Conservation (phyloP, 2,329 filamentous ascomycete species). For the Fusarium humuli region DNA sequence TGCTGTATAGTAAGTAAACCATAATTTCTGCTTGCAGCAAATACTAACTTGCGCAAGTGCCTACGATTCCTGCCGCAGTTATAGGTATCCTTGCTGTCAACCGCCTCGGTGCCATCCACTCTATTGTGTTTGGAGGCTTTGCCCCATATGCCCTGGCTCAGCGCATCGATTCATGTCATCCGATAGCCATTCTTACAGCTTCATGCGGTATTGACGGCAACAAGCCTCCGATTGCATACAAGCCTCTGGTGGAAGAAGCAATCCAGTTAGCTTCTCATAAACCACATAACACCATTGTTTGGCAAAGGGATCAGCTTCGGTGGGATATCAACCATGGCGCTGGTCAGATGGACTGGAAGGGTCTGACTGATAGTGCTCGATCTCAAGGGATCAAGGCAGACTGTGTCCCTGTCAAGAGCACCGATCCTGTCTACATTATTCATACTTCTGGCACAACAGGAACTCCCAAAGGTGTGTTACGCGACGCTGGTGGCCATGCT, state of each 20-base stretch:
- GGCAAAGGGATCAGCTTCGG: slow-evolving; percentile 81
- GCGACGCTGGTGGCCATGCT: slow-evolving; percentile 87
- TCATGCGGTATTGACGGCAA: slow-evolving; percentile 91
- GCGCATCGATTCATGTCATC: slow-evolving; percentile 84
- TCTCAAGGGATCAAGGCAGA: slow-evolving; percentile 75
- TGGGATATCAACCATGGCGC: slow-evolving; percentile 78
- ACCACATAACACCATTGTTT: slow-evolving; percentile 79
- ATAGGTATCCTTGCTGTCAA: slow-evolving; percentile 85
- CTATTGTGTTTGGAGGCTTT: slow-evolving; percentile 94
- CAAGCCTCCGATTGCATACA: slow-evolving; percentile 83
- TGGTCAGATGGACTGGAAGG: slow-evolving; percentile 84
- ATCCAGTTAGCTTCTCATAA: slow-evolving; percentile 75
- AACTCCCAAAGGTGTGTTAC: slow-evolving; percentile 82
- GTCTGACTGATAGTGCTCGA: slow-evolving; percentile 76
- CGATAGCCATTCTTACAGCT: slow-evolving; percentile 83
- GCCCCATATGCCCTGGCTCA: slow-evolving; percentile 84
- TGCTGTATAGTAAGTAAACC: slow-evolving; percentile 83
- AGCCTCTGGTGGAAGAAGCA: slow-evolving; percentile 80
- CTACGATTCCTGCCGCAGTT: slow-evolving; percentile 92
- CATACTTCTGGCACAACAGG: slow-evolving; percentile 90
- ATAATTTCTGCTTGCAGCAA: not conserved
- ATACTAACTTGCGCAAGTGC: slow-evolving; percentile 65
- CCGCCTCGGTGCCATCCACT: slow-evolving; percentile 87
- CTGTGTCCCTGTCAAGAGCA: slow-evolving; percentile 81
- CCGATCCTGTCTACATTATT: slow-evolving; percentile 88